phyloP scores from a whole-genome alignment of 768 basidiomycete species.

The Daedaleopsis nitida region DNA sequence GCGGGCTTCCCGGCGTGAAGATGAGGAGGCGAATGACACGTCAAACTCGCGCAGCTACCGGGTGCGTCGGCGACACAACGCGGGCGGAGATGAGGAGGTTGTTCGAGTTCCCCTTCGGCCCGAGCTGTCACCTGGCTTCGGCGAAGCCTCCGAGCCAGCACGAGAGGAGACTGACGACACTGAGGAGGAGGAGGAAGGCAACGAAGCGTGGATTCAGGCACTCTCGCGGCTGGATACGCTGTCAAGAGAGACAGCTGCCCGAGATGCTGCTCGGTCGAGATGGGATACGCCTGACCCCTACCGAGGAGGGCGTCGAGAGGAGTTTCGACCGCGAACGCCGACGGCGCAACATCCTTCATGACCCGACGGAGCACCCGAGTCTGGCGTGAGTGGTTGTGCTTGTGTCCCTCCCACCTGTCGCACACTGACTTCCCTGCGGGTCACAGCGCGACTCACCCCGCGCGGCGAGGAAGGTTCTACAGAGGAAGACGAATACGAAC shows the following conservation, averaged over 20 bases:
- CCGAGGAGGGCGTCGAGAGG: neutral
- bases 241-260: neutral
- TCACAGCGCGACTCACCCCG: slow-evolving; percentile 40
- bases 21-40: slow-evolving; percentile 1
- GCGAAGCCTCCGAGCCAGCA: neutral
- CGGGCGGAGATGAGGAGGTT: slow-evolving; percentile 21
- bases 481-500: slow-evolving; percentile 63
- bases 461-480: slow-evolving; percentile 68
- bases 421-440: neutral
- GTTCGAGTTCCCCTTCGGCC: neutral
- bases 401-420: neutral
- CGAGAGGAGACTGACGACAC: slow-evolving; percentile 5
- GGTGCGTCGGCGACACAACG: slow-evolving; percentile 19
- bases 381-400: slow-evolving; percentile 20
- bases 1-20: neutral
- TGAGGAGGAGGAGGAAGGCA: slow-evolving; percentile 3
- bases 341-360: neutral
- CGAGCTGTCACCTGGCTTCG: neutral
- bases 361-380: slow-evolving; percentile 21
- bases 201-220: slow-evolving; percentile 6
- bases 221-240: slow-evolving; percentile 5
- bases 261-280: neutral
- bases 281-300: neutral
- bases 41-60: slow-evolving; percentile 14
- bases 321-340: neutral